Conservation (phyloP, 495 filamentous ascomycete species). For the Trichoderma asperelloides region DNA sequence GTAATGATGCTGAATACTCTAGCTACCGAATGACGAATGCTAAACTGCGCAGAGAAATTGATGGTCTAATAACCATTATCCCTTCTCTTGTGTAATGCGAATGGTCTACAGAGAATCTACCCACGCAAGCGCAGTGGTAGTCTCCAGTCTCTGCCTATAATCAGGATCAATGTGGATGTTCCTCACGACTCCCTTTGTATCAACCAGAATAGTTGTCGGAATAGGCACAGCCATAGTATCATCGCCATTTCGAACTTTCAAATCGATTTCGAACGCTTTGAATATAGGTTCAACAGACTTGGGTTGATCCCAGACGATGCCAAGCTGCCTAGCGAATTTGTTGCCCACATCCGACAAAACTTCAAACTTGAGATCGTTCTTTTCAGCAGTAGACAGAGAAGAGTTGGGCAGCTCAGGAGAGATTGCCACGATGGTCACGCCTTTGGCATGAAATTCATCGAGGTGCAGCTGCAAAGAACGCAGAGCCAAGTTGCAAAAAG, state of each 20-base stretch:
- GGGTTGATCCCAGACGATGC: constrained; percentile 22
- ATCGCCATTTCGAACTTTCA: constrained; percentile 21
- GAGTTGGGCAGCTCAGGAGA: constrained; percentile 29
- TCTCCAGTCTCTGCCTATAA: constrained; percentile 26
- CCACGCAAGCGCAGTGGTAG: constrained; percentile 25
- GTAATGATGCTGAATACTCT: no score
- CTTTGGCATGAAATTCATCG: constrained; percentile 23
- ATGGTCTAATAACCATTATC: not conserved
- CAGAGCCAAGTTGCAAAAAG: constrained; percentile 32
- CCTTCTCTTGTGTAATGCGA: not conserved
- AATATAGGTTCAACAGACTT: constrained; percentile 19
- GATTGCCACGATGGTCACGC: constrained; percentile 32
- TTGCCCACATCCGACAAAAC: constrained; percentile 33
- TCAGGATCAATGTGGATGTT: constrained; percentile 27
- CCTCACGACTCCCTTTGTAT: constrained; percentile 22
- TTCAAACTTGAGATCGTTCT: constrained; percentile 26
- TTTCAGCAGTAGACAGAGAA: constrained; percentile 24
- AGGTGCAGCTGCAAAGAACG: constrained; percentile 23
- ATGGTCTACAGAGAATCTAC: constrained; percentile 14
- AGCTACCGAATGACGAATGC: no score
- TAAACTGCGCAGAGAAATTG: not conserved
- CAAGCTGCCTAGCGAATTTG: constrained; percentile 25
- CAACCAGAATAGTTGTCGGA: constrained; percentile 27
- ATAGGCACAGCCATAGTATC: constrained; percentile 25
- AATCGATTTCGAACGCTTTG: constrained; percentile 17